phyloP scores from a whole-genome alignment of 306 rosid genomes.

The Glycine soja region DNA sequence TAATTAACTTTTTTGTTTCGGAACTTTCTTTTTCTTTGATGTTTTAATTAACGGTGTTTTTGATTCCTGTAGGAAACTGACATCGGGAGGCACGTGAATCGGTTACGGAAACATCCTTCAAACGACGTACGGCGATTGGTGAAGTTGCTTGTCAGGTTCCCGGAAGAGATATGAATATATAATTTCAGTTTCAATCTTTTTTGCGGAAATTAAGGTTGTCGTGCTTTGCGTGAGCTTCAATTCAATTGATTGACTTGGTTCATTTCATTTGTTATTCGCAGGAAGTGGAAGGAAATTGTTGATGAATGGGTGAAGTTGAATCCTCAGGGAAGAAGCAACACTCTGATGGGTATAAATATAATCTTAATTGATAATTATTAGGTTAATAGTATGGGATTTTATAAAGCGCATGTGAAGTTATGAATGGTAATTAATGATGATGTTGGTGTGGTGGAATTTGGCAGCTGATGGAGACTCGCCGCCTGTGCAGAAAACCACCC shows the following conservation, averaged over 20 bases:
- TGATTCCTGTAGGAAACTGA: slow-evolving; percentile 76
- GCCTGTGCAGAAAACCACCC: slow-evolving; percentile 74
- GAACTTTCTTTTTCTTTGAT: background rate
- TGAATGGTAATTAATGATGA: slow-evolving; percentile 42
- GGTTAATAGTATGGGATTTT: background rate
- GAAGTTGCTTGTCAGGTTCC: slow-evolving; percentile 92
- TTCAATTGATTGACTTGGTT: slow-evolving; percentile 22
- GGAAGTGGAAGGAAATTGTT: slow-evolving; percentile 97
- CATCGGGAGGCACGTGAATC: slow-evolving; percentile 97
- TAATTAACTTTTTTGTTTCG: background rate
- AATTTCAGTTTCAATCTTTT: background rate
- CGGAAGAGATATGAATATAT: background rate
- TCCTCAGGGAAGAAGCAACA: slow-evolving; percentile 67
- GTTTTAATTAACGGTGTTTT: background rate
- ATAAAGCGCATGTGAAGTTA: slow-evolving; percentile 23
- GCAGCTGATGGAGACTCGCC: slow-evolving; percentile 86
- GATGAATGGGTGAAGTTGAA: slow-evolving; percentile 94
- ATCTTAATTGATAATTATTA: background rate
- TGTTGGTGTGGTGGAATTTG: slow-evolving; percentile 28
- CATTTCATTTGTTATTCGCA: slow-evolving; percentile 44
- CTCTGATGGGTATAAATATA: slow-evolving; percentile 66
- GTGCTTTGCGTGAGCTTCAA: background rate
- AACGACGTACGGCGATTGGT: slow-evolving; percentile 88
- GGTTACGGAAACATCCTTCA: slow-evolving; percentile 82
- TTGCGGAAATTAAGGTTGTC: slow-evolving; percentile 24